These are phyloP conservation scores for Paramecium sonneborni DNA, from an alignment of 73 alveolate species.

Conservation along the genomic window DNA sequence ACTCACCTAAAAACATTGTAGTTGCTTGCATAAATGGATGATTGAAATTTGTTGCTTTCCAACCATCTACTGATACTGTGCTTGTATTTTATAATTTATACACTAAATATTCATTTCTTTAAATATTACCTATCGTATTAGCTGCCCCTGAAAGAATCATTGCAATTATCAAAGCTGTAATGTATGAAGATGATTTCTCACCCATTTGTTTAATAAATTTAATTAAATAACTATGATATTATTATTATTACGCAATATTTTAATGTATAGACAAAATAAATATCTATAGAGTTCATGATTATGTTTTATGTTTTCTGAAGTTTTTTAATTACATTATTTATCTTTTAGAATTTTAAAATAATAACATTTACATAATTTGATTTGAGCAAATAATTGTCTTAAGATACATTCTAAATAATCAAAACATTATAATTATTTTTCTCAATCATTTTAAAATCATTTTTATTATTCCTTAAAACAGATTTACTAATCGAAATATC, in stretches of 20 bases:
- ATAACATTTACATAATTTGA: not conserved
- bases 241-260: not conserved
- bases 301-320: too few species aligned
- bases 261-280: too few species aligned
- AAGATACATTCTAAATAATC: not conserved
- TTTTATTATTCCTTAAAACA: not conserved
- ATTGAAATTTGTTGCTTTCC: slow-evolving; percentile 11
- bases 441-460: not conserved
- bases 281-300: too few species aligned
- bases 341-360: too few species aligned
- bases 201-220: not conserved
- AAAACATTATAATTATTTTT: not conserved
- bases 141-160: slow-evolving; percentile 46
- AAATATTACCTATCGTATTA: not conserved
- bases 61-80: not conserved
- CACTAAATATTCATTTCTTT: not conserved
- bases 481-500: not conserved
- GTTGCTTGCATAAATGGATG: slow-evolving; percentile 69
- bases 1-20: slow-evolving; percentile 65
- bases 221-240: not conserved
- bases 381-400: not conserved
- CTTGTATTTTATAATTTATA: slow-evolving; percentile 7
- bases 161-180: not conserved
- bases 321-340: too few species aligned
- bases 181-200: not conserved